These are phyloP conservation scores for Ophiostoma tasmaniense DNA, from an alignment of 2,329 filamentous ascomycete species.

Conservation along the genomic window DNA sequence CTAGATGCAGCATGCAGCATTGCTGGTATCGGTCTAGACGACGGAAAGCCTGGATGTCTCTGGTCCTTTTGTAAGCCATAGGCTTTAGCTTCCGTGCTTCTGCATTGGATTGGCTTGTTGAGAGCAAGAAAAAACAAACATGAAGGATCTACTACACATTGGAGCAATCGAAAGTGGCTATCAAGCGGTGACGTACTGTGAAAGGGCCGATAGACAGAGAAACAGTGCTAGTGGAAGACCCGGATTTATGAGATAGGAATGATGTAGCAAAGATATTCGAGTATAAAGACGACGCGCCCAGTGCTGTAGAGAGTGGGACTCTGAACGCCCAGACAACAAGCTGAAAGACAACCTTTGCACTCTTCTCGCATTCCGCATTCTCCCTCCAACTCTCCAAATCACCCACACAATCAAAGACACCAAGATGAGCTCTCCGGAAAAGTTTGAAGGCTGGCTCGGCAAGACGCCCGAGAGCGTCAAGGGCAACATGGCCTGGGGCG, in stretches of 20 bases:
- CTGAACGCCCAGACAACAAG: background rate
- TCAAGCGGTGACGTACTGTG: background rate
- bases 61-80: background rate
- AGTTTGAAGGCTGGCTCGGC: slow-evolving; percentile 46
- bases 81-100: background rate
- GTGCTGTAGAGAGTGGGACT: background rate
- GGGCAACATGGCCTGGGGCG: slow-evolving; percentile 46
- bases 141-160: background rate
- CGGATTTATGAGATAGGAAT: background rate
- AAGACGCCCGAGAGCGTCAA: slow-evolving; percentile 32
- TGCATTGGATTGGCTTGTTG: background rate
- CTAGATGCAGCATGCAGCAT: background rate
- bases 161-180: background rate
- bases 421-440: slow-evolving; percentile 20
- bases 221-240: background rate
- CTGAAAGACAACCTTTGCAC: background rate
- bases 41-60: background rate
- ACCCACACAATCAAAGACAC: background rate
- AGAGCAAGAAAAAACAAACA: background rate
- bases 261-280: background rate
- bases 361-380: background rate
- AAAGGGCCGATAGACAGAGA: background rate
- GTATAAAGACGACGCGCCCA: background rate
- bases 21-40: background rate
- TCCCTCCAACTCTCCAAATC: too few relatives aligned